Evolutionary conservation across 768 basidiomycete genomes (phyloP).

Genomic region (Boletus sp.): DNA sequence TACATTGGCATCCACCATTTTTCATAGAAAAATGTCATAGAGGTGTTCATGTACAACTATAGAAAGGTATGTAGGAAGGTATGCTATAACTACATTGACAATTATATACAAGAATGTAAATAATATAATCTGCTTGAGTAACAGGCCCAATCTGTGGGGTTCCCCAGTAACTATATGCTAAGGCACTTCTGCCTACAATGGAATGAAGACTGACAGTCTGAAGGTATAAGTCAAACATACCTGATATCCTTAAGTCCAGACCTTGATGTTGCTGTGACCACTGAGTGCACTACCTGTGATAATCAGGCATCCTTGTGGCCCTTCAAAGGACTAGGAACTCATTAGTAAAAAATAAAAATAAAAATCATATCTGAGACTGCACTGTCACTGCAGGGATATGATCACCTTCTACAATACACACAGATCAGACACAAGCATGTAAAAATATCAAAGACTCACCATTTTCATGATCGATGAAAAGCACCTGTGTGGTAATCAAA

Average conservation of each 20-base stretch:
- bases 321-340: neutral
- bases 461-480: neutral
- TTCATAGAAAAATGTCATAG: too few species aligned
- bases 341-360: neutral
- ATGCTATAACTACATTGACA: neutral
- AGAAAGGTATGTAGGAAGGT: neutral
- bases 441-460: neutral
- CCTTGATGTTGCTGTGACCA: slow-evolving; percentile 4
- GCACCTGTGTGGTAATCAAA: neutral
- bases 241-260: neutral
- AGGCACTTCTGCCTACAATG: neutral
- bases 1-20: too few species aligned
- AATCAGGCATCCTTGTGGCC: neutral
- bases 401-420: neutral
- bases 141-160: neutral
- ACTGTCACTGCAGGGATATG: neutral
- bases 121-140: neutral
- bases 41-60: neutral
- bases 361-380: neutral
- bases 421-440: neutral
- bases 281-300: neutral
- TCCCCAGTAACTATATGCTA: neutral
- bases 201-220: neutral
- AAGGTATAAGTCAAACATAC: neutral
- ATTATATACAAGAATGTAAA: neutral